These are phyloP conservation scores for Arctium lappa DNA, from an alignment of 129 eudicot genomes.

Conservation along the genomic window DNA sequence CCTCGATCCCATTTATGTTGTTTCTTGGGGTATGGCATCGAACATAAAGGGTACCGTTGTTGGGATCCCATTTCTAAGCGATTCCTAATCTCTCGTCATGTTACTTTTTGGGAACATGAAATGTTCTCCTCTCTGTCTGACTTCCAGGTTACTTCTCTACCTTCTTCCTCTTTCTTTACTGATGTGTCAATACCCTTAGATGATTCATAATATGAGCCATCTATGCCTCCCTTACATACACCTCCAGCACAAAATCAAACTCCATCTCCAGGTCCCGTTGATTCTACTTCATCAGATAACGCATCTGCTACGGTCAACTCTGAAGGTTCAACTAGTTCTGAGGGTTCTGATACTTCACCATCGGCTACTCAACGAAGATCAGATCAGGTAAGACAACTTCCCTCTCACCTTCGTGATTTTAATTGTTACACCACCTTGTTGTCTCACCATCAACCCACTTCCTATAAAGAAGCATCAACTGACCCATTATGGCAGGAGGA, in stretches of 20 bases:
- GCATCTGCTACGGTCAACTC: neutral
- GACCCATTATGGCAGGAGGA: too few species aligned
- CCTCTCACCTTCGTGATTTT: neutral
- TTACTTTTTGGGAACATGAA: conserved; percentile 4
- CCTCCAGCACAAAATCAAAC: neutral
- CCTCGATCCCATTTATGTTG: neutral
- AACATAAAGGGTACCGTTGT: neutral
- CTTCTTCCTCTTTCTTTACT: neutral
- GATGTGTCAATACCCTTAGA: neutral
- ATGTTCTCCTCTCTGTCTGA: neutral
- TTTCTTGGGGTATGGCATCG: conserved; percentile 16
- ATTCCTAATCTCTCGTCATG: conserved; percentile 5
- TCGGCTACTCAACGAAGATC: neutral
- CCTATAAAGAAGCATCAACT: too few species aligned
- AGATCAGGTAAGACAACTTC: neutral
- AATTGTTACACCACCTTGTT: conserved; percentile 2
- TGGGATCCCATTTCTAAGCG: conserved; percentile 11
- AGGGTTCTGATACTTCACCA: neutral
- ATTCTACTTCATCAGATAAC: neutral
- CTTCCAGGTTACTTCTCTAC: neutral
- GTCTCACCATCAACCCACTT: neutral
- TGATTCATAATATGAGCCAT: neutral
- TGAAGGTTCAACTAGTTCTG: neutral
- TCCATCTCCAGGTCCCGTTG: neutral
- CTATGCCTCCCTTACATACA: neutral